Evolutionary conservation across 495 filamentous ascomycete species (phyloP).

Genomic region (Penicillium steckii): DNA sequence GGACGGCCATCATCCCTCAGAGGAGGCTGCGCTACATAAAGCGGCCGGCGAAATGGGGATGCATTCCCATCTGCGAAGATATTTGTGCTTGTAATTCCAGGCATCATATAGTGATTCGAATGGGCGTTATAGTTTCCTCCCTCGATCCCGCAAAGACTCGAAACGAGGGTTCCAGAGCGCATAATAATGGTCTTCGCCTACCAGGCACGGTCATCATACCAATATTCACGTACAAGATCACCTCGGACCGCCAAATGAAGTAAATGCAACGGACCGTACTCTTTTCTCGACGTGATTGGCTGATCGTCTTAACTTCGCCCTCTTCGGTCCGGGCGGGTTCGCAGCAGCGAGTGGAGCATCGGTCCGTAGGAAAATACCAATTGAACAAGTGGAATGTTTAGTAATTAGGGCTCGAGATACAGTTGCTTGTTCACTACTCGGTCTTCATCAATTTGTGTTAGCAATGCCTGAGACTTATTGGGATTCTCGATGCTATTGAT

Average conservation of each 20-base stretch:
- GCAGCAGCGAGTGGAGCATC: background rate
- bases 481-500: too few species aligned
- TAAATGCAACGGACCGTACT: background rate
- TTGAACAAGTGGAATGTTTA: background rate
- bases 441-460: too few species aligned
- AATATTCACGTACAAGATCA: background rate
- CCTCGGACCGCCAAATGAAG: background rate
- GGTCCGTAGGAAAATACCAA: background rate
- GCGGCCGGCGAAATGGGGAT: constrained; percentile 10
- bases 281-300: background rate
- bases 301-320: background rate
- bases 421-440: background rate
- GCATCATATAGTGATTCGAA: background rate
- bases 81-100: background rate
- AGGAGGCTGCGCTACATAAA: constrained; percentile 17
- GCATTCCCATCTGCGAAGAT: background rate
- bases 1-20: constrained; percentile 11
- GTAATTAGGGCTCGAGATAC: background rate
- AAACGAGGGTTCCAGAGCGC: background rate
- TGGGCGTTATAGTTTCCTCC: background rate
- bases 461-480: background rate
- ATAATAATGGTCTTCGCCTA: background rate
- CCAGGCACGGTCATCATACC: background rate
- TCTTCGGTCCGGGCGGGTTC: background rate
- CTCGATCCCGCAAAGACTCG: background rate